Evolutionary conservation across 306 rosid genomes (phyloP).

Genomic region (Sechiopsis laciniata): DNA sequence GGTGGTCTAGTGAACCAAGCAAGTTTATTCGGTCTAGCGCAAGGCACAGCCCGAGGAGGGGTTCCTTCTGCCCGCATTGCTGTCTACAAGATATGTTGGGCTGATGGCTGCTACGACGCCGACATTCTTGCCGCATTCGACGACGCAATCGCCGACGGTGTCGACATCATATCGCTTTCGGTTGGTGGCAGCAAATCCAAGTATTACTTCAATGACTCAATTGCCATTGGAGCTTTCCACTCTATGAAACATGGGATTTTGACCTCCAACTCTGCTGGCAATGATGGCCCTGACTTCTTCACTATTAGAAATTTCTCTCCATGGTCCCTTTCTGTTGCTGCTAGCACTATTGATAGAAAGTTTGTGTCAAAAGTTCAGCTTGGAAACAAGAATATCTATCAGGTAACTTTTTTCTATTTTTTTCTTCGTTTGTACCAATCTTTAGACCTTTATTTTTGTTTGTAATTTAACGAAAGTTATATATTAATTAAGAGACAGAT

Average conservation of each 20-base stretch:
- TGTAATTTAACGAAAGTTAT: too few relatives aligned
- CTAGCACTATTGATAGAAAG: conserved; percentile 36
- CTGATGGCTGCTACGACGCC: not conserved
- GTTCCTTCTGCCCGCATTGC: conserved; percentile 36
- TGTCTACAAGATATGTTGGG: conserved; percentile 41
- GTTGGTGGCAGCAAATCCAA: not conserved
- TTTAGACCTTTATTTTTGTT: too few relatives aligned
- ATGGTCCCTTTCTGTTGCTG: conserved; percentile 56
- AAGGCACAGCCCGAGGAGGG: conserved; percentile 38
- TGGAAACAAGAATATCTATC: conserved; percentile 28
- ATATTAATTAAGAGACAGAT: too few relatives aligned
- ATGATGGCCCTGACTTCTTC: conserved; percentile 24
- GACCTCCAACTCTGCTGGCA: conserved; percentile 38
- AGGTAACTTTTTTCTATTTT: conserved; percentile 20
- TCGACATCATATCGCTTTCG: conserved; percentile 41
- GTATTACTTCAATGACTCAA: conserved; percentile 25
- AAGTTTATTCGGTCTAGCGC: conserved; percentile 28
- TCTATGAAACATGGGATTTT: conserved; percentile 41
- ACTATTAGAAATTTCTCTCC: conserved; percentile 29
- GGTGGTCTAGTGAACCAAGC: conserved; percentile 32
- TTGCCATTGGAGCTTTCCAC: conserved; percentile 50
- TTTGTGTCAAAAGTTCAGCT: conserved; percentile 33
- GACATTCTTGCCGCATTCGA: conserved; percentile 36
- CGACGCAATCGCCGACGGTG: conserved; percentile 47
- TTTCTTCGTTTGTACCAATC: too few relatives aligned